Evolutionary conservation across 108 stramenopile genomes (phyloP), one percentile per base, ranked within the genome.

Genomic region (Fragilariopsis cylindrus): DNA sequence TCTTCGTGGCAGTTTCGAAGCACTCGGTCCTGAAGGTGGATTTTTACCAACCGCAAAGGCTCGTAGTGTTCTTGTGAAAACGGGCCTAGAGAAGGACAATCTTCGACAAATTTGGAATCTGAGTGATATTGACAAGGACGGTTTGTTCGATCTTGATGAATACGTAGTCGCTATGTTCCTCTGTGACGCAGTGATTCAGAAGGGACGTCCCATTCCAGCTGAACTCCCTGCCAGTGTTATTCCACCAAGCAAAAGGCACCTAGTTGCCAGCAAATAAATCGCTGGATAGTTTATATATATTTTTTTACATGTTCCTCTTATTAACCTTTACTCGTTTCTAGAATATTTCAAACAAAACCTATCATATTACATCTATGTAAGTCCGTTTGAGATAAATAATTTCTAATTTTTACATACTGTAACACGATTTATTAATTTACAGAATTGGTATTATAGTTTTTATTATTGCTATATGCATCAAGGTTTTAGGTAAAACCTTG

Each of bases 161-260:
- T 97, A 96, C 74, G 95, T 94, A 0, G 90, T 97, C 18, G 97
- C 97, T 60, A 95, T 94, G 94, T 96, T 91, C 73, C 81, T 97
- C 58, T 91, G 90, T 54, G 93, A 94, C 82, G 93, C 90, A 4
- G 93, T 94, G 21, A 85, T 90, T 65, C 90, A 94, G 71, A 94
- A 94, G 77, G 90, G 90, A 46, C 84, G 89, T 39, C 93, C 93
- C 6, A 89, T 94, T 57, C 93, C 93, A 18, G 76, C 80, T 19
- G 90, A 91, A 78, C 78, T 94, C 39, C 93, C 93, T 5, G 73
- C 72, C 19, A 79, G 79, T 73, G 89, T 92, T 42, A 72, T 94
- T 43, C 93, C 93, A 43, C 93, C 93, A 15, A 83, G 82, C 63
- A 94, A 94, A 70, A 83, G 91, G 44, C 60, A 64, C 40, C 56